Evolutionary conservation across 2,329 filamentous ascomycete genomes (phyloP), one percentile per base, ranked within the genome.

Genomic region (Endothia cerciana): DNA sequence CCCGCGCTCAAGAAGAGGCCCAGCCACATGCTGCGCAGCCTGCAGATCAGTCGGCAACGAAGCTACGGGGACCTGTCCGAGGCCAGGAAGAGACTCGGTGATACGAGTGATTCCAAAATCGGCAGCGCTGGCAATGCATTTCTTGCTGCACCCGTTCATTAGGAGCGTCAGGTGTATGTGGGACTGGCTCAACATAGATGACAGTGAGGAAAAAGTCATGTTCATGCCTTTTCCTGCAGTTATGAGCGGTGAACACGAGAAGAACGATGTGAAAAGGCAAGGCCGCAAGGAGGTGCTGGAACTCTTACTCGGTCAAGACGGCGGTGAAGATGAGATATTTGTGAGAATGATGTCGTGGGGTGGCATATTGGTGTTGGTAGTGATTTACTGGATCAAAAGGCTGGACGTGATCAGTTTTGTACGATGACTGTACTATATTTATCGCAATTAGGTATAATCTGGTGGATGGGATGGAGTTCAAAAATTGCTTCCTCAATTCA

Each of bases 21-120:
- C 15, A 66, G 64, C 64, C 66, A 68, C 57, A 68, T 68, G 66
- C 60, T 68, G 22, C 64, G 66, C 10, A 66, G 66, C 38, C 64
- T 68, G 56, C 60, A 68, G 66, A 60, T 66, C 3, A 66, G 64
- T 25, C 64, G 66, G 28, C 64, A 66, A 17, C 65, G 66, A 41
- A 68, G 66, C 66, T 68, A 64, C 19, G 66, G 66, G 1, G 66
- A 68, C 40, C 66, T 68, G 13, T 63, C 60, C 4, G 66, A 66
- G 57, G 66, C 66, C 30, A 49, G 66, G 17, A 66, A 62, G 57
- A 61, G 60, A 61, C 64, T 66, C 8, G 66, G 66, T 33, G 58
- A 65, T 41, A 51, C 62, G 56, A 57, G 19, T 49, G 61, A 49
- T 15, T 57, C 62, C 41, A 66, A 66, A 56, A 64, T 62, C 28